phyloP scores from a whole-genome alignment of 176 grass and related monocot genomes.

The Oryza glaberrima region DNA sequence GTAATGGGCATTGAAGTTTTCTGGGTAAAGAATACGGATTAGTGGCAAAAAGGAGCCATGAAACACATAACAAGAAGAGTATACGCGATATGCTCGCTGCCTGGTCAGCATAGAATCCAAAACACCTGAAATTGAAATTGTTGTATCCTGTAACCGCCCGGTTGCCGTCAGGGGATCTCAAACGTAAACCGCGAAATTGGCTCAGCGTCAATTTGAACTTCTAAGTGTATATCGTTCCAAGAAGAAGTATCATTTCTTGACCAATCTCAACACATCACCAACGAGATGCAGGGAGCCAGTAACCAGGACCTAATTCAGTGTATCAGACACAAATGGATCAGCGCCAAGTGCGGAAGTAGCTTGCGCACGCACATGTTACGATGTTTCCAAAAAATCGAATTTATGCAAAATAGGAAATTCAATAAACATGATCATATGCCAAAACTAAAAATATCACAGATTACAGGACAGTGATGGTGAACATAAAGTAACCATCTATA shows the following conservation, averaged over 20 bases:
- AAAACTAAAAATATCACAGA: not conserved
- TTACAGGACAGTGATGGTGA: not conserved
- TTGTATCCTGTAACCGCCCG: not conserved
- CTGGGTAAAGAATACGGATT: not conserved
- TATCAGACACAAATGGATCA: conserved; percentile 31
- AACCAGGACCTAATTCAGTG: conserved; percentile 61
- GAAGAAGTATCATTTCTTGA: conserved; percentile 52
- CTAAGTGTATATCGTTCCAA: not conserved
- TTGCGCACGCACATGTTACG: not conserved
- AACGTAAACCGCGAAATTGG: not conserved
- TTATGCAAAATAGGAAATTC: not conserved
- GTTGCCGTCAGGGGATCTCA: not conserved
- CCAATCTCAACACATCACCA: conserved; percentile 71
- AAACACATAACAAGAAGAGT: not conserved
- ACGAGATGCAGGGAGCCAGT: conserved; percentile 81
- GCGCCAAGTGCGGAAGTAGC: not conserved
- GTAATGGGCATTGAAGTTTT: not conserved
- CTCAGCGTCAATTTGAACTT: conserved; percentile 10
- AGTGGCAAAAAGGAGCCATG: not conserved
- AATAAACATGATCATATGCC: conserved; percentile 1
- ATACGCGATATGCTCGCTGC: conserved; percentile 3
- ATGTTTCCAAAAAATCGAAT: not conserved
- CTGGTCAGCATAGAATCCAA: not conserved
- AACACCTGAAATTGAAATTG: not conserved
- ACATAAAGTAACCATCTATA: not conserved